These are phyloP conservation scores for Pyrenophora teres DNA, from an alignment of 2,329 filamentous ascomycete species.

Conservation along the genomic window DNA sequence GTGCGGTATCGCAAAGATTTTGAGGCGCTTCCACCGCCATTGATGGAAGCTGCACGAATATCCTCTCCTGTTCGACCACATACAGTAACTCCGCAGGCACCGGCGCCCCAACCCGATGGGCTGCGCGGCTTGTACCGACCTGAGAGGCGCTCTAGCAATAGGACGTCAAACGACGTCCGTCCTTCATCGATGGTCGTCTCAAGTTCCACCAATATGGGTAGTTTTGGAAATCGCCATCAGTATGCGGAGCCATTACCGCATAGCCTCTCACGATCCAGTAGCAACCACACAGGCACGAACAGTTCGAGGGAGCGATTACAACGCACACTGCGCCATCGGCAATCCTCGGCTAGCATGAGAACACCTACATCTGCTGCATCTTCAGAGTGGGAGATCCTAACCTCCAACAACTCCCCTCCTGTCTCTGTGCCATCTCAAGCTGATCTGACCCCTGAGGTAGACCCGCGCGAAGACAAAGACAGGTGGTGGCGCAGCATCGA, in stretches of 20 bases:
- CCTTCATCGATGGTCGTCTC: slow-evolving; percentile 20
- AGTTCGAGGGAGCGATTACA: slow-evolving; percentile 20
- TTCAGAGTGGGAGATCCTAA: slow-evolving; percentile 23
- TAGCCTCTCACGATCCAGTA: slow-evolving; percentile 21
- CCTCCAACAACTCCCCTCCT: slow-evolving; percentile 12
- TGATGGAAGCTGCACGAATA: slow-evolving; percentile 18
- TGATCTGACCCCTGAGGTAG: slow-evolving; percentile 28
- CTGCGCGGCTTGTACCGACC: slow-evolving; percentile 28
- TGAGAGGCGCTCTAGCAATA: slow-evolving; percentile 10
- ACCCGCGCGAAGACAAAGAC: slow-evolving; percentile 19
- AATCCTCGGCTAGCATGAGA: slow-evolving; percentile 11
- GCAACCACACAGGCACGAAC: slow-evolving; percentile 20
- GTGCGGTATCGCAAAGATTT: slow-evolving; percentile 8
- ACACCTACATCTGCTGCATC: slow-evolving; percentile 3
- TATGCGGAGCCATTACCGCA: slow-evolving; percentile 14
- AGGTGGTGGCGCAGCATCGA: slow-evolving; percentile 20
- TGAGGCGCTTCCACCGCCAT: slow-evolving; percentile 9
- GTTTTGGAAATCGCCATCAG: slow-evolving; percentile 9
- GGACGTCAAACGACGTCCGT: slow-evolving; percentile 16
- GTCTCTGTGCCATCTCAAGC: slow-evolving; percentile 21
- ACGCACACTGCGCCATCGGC: slow-evolving; percentile 17
- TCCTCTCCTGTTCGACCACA: slow-evolving; percentile 13
- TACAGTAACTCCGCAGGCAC: slow-evolving; percentile 16
- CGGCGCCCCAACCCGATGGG: slow-evolving; percentile 24
- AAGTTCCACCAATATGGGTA: slow-evolving; percentile 12